Base-by-base conservation (phyloP, 1,139 yeast species). In the Entelexis sorbosivorans region DNA sequence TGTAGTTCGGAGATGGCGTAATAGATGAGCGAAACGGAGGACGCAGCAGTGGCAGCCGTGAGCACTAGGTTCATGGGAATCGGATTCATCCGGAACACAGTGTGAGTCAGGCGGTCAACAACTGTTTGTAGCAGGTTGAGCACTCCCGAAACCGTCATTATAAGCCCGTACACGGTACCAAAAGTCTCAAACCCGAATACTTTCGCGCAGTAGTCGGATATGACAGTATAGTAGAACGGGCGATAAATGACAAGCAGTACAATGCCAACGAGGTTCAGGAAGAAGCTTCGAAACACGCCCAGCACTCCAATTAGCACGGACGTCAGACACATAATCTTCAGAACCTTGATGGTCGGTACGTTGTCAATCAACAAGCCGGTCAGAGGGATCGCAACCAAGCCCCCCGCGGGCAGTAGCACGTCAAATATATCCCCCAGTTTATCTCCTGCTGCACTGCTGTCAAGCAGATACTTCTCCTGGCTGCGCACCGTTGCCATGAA, bases 171-270 rank as follows among this genome's bases (percentile, higher is more conserved):
- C n/a, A 88, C 79, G 1, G 89, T 81, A 38, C 96, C 96, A 68
- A 89, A 89, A 1, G 94, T 87, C 52, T 79, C 83, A 66, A 84
- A 88, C 0, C 97, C 97, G 70, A 89, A 89, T 20, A 88, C 93
- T 63, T 89, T 89, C 42, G 95, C 94, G 64, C 89, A 78, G 63
- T 81, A 86, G 66, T 89, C 96, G 5, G 95, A 83, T 1, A 88
- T 85, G 0, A 95, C 87, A 2, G 97, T 88, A 67, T 88, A 89
- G 63, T 84, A 87, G 63, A 88, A 84, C 16, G 97, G 96, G 65
- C 97, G 75, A 66, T 84, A 88, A 1, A 85, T 71, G n/a, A 86
- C 96, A 58, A 89, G 72, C 29, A 83, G 61, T 1, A 77, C 60
- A 42, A 87, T 82, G 10, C 95, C 95, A 56, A 86, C 79, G 6